A percentile compares a stretch with the other conserved stretches of the same genome.
Conservation (phyloP, 495 filamentous ascomycete species). For the Penicillium antarcticum region DNA sequence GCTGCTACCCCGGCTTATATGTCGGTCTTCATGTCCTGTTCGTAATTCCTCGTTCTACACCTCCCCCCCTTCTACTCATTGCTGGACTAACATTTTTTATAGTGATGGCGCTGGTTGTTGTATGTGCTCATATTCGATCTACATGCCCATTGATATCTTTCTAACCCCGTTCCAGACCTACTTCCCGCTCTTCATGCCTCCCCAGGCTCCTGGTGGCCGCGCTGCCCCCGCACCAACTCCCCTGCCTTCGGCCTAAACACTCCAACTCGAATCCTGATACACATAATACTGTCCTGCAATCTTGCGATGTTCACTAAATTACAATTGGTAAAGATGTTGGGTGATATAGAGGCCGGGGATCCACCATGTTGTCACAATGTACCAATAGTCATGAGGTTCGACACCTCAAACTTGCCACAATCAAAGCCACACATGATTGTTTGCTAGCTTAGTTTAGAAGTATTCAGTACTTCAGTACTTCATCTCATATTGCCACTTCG, state of each 20-base stretch:
- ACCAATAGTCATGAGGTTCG: conserved; percentile 11
- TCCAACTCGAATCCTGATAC: conserved; percentile 8
- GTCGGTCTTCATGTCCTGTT: conserved; percentile 81
- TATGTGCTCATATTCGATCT: conserved; percentile 31
- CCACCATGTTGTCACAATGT: conserved; percentile 4
- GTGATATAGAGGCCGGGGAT: background rate
- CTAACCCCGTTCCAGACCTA: conserved; percentile 55
- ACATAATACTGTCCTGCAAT: conserved; percentile 1
- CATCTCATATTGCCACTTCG: too few species aligned
- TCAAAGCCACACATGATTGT: background rate
- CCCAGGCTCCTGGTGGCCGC: conserved; percentile 34
- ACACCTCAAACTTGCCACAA: conserved; percentile 4
- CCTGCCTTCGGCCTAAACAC: conserved; percentile 36
- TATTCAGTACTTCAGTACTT: too few species aligned
- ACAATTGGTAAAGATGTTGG: background rate
- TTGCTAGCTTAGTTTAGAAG: background rate
- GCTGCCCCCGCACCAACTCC: conserved; percentile 43
- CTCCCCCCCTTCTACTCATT: background rate
- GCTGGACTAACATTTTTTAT: conserved; percentile 13
- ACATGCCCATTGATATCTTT: too few species aligned
- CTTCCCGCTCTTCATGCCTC: conserved; percentile 79
- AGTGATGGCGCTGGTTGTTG: conserved; percentile 78
- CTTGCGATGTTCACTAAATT: background rate
- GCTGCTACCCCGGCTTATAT: conserved; percentile 75
- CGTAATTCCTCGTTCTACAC: conserved; percentile 27